These are phyloP conservation scores for Aspergillus flavus DNA, from an alignment of 2,329 filamentous ascomycete species.

Conservation along the genomic window DNA sequence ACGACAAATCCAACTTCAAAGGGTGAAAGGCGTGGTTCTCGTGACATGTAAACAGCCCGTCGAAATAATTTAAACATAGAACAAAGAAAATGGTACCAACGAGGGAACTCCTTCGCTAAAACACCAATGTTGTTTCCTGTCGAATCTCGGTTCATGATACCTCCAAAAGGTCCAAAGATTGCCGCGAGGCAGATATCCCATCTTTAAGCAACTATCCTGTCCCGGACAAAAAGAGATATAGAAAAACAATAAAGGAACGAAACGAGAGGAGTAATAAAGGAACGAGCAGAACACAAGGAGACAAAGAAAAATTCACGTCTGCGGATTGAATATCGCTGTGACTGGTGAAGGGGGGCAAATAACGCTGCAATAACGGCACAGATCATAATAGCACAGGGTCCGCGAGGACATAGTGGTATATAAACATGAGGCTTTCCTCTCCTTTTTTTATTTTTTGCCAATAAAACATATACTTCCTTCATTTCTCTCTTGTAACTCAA, in stretches of 20 bases:
- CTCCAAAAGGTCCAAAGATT: constrained; percentile 17
- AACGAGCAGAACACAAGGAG: constrained; percentile 15
- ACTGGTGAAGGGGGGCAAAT: constrained; percentile 12
- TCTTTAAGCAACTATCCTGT: constrained; percentile 28
- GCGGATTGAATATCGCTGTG: constrained; percentile 6
- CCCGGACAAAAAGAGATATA: constrained; percentile 15
- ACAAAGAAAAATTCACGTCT: constrained; percentile 19
- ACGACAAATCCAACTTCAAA: constrained; percentile 22
- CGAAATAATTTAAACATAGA: neutral
- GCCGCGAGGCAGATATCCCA: constrained; percentile 30
- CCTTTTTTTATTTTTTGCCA: neutral
- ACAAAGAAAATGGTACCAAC: constrained; percentile 4
- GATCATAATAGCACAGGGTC: constrained; percentile 29
- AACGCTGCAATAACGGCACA: constrained; percentile 12
- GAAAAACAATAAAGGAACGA: constrained; percentile 11
- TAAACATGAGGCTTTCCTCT: constrained; percentile 14
- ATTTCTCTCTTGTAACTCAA: constrained; percentile 6
- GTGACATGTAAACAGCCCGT: constrained; percentile 10
- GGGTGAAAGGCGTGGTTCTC: constrained; percentile 16
- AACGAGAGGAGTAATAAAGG: neutral
- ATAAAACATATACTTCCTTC: constrained; percentile 9
- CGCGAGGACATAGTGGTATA: constrained; percentile 39
- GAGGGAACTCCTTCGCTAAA: constrained; percentile 28
- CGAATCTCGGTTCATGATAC: constrained; percentile 9
- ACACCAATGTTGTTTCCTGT: constrained; percentile 25